Percentiles rank a stretch among this genome's conserved stretches.
These are phyloP conservation scores for Trametes maxima DNA, from an alignment of 768 basidiomycete species.

Conservation along the genomic window DNA sequence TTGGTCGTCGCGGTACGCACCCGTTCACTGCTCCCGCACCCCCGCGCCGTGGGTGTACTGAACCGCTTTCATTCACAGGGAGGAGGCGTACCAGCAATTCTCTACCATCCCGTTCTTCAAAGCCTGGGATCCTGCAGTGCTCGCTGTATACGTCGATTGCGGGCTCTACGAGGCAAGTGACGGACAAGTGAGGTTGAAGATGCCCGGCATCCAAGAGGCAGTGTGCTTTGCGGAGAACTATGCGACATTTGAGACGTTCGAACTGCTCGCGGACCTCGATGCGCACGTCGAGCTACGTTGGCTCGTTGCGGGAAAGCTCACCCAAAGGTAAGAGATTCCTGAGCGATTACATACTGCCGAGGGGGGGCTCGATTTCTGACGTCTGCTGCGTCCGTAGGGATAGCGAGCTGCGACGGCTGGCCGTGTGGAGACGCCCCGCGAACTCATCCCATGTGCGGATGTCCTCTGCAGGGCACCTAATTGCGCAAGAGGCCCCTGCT, in stretches of 20 bases:
- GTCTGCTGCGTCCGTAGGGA: not conserved
- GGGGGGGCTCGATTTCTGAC: not conserved
- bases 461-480: slow-evolving; percentile 36
- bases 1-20: slow-evolving; percentile 63
- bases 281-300: slow-evolving; percentile 53
- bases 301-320: slow-evolving; percentile 53
- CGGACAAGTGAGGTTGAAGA: slow-evolving; percentile 61
- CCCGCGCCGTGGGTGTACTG: too few species aligned
- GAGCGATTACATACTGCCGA: not conserved
- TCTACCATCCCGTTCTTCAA: slow-evolving; percentile 63
- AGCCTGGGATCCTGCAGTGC: slow-evolving; percentile 66
- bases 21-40: not conserved
- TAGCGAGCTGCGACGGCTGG: slow-evolving; percentile 15
- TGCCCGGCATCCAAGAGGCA: slow-evolving; percentile 65
- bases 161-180: slow-evolving; percentile 46
- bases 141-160: slow-evolving; percentile 62
- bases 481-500: slow-evolving; percentile 34
- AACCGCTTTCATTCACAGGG: slow-evolving; percentile 40
- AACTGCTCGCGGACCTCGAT: slow-evolving; percentile 44
- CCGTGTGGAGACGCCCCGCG: slow-evolving; percentile 38
- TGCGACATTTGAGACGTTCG: slow-evolving; percentile 41
- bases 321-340: slow-evolving; percentile 35
- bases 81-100: slow-evolving; percentile 59
- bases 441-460: slow-evolving; percentile 40
- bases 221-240: slow-evolving; percentile 56